Conservation (phyloP, 495 filamentous ascomycete species). For the Hypomontagnella submonticulosa region DNA sequence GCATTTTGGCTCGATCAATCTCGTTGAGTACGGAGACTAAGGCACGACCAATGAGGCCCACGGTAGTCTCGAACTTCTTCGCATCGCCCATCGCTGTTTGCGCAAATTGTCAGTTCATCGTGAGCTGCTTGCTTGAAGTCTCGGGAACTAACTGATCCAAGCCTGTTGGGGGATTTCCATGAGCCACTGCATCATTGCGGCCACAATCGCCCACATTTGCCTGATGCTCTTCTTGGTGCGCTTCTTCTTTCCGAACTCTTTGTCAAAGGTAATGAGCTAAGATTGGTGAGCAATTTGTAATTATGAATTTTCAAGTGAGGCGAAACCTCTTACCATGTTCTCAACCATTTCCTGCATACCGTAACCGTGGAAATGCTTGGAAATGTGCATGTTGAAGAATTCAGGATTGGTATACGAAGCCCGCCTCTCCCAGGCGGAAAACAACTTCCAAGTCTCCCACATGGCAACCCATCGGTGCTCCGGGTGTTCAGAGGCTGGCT, state of each 20-base stretch:
- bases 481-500: slow-evolving; percentile 32
- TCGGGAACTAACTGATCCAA: slow-evolving; percentile 34
- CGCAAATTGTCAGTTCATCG: slow-evolving; percentile 13
- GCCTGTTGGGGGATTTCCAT: slow-evolving; percentile 27
- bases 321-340: slow-evolving; percentile 35
- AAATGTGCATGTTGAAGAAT: slow-evolving; percentile 36
- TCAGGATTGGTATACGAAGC: slow-evolving; percentile 38
- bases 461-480: slow-evolving; percentile 36
- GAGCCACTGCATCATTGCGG: slow-evolving; percentile 37
- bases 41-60: slow-evolving; percentile 35
- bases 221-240: slow-evolving; percentile 27
- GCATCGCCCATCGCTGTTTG: slow-evolving; percentile 17
- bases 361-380: slow-evolving; percentile 31
- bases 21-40: slow-evolving; percentile 32
- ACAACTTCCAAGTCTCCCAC: slow-evolving; percentile 41
- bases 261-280: slow-evolving; percentile 36
- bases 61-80: slow-evolving; percentile 19
- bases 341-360: slow-evolving; percentile 38
- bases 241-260: slow-evolving; percentile 33
- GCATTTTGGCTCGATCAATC: slow-evolving; percentile 31
- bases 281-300: neutral
- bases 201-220: slow-evolving; percentile 37
- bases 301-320: neutral
- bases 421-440: slow-evolving; percentile 32
- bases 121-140: neutral